Evolutionary conservation across 805 yeast species (phyloP).

Genomic region (Saccharomyces kudriavzevii): DNA sequence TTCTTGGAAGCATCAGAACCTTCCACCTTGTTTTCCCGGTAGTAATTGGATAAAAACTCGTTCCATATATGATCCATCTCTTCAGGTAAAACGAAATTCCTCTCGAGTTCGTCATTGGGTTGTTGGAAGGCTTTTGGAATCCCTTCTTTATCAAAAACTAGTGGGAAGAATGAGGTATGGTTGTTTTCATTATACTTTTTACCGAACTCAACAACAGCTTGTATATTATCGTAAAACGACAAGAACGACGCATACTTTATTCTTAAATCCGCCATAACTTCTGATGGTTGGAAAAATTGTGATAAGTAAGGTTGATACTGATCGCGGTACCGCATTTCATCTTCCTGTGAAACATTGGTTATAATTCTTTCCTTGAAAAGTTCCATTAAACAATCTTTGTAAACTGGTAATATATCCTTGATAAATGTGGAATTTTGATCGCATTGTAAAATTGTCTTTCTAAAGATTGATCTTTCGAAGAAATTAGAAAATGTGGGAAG

Average conservation of each 20-base stretch:
- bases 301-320: neutral
- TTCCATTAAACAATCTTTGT: neutral
- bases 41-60: constrained; percentile 6
- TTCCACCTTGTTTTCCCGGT: constrained; percentile 7
- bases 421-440: neutral
- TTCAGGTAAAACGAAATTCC: constrained; percentile 10
- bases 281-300: neutral
- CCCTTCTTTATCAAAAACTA: constrained; percentile 18
- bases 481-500: neutral
- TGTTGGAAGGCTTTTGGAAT: constrained; percentile 15
- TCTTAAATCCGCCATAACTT: neutral
- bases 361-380: neutral
- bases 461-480: neutral
- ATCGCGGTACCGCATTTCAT: neutral
- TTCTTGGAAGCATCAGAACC: constrained; percentile 4
- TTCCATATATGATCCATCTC: constrained; percentile 15
- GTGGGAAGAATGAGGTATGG: constrained; percentile 3
- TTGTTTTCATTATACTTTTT: neutral
- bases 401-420: neutral
- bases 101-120: constrained; percentile 1
- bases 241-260: neutral
- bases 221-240: neutral
- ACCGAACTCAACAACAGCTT: neutral
- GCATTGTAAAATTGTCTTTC: neutral
- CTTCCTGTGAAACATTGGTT: neutral